phyloP scores from a whole-genome alignment of 1,139 yeast species.

The Nakaseomyces sp. region DNA sequence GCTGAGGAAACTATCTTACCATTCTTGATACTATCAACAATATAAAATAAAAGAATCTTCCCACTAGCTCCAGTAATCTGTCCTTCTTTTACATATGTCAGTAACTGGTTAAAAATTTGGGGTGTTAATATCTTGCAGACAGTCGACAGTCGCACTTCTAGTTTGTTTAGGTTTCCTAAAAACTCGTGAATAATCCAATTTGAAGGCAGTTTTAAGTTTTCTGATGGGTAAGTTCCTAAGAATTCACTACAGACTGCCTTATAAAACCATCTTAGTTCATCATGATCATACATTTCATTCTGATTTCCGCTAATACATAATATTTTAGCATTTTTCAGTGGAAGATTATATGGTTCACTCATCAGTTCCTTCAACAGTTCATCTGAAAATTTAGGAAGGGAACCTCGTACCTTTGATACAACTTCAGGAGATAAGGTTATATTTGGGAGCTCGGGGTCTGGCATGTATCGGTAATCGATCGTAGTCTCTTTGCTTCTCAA shows the following conservation, averaged over 20 bases:
- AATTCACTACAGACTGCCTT: constrained; percentile 18
- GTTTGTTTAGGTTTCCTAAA: constrained; percentile 57
- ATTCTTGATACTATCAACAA: constrained; percentile 35
- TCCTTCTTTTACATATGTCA: constrained; percentile 34
- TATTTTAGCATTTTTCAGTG: constrained; percentile 47
- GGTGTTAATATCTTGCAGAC: constrained; percentile 32
- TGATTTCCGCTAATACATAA: constrained; percentile 23
- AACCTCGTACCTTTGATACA: constrained; percentile 32
- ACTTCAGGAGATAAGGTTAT: constrained; percentile 41
- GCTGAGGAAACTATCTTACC: constrained; percentile 12
- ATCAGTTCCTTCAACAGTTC: constrained; percentile 43
- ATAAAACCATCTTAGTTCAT: constrained; percentile 49
- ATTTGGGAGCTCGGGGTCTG: constrained; percentile 80
- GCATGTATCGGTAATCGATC: constrained; percentile 85
- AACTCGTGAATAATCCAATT: constrained; percentile 85
- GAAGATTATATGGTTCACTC: constrained; percentile 45
- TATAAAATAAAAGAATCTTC: constrained; percentile 49
- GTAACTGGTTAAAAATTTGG: constrained; percentile 37
- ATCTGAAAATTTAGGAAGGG: constrained; percentile 61
- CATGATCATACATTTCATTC: constrained; percentile 21
- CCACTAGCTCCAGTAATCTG: constrained; percentile 53
- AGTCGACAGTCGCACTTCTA: constrained; percentile 37
- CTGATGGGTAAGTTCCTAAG: constrained; percentile 1
- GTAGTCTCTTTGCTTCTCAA: constrained; percentile 72
- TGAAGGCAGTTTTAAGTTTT: constrained; percentile 40